Percentiles rank a stretch among this genome's conserved stretches.
Conservation (phyloP, 2,329 filamentous ascomycete genomes). For the Trichoderma breve region DNA sequence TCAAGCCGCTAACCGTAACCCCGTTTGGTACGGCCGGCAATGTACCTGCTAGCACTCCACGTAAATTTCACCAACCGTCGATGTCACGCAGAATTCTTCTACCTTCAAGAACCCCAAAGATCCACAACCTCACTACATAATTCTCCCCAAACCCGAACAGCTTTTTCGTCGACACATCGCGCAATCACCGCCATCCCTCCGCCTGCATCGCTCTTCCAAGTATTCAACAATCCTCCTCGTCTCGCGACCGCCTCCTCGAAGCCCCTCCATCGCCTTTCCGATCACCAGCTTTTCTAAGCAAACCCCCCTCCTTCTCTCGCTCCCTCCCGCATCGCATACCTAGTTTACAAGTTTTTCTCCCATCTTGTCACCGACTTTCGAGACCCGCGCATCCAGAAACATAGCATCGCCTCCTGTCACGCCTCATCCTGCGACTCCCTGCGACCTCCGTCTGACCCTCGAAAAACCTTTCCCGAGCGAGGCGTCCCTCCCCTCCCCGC, state of each 20-base stretch:
- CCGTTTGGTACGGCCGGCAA: slow-evolving; percentile 4
- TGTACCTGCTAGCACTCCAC: slow-evolving; percentile 12
- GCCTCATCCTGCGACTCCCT: neutral
- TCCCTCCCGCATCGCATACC: slow-evolving; percentile 12
- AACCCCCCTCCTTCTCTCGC: slow-evolving; percentile 7
- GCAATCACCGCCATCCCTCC: neutral
- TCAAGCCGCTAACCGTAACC: slow-evolving; percentile 16
- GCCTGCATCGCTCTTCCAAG: neutral
- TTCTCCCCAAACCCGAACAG: slow-evolving; percentile 7
- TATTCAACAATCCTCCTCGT: neutral
- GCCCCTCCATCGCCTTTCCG: slow-evolving; percentile 13
- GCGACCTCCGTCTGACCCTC: slow-evolving; percentile 21
- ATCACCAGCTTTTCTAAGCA: neutral
- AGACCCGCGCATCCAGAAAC: slow-evolving; percentile 14
- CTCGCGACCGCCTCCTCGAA: slow-evolving; percentile 15
- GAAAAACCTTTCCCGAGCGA: slow-evolving; percentile 23
- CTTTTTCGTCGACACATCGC: slow-evolving; percentile 6
- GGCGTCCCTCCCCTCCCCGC: slow-evolving; percentile 24
- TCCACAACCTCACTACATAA: slow-evolving; percentile 19
- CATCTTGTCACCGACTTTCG: neutral
- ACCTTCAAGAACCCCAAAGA: slow-evolving; percentile 14
- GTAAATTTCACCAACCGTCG: slow-evolving; percentile 19
- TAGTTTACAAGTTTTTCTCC: neutral
- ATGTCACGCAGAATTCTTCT: slow-evolving; percentile 23
- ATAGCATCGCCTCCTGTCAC: neutral